phyloP scores from a whole-genome alignment of 768 basidiomycete genomes.

The Gautieria morchelliformis region DNA sequence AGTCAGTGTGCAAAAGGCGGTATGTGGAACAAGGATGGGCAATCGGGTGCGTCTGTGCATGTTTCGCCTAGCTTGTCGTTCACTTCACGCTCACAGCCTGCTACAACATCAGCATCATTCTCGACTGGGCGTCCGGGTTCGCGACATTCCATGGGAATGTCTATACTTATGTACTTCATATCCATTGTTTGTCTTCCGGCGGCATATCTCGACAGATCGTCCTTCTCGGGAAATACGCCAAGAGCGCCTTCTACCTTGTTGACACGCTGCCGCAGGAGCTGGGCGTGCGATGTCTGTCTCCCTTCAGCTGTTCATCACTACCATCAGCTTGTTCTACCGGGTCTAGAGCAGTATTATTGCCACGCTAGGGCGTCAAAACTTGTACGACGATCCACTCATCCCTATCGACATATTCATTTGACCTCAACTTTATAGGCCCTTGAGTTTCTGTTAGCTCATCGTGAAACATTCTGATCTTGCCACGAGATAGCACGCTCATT shows the following conservation, averaged over 20 bases:
- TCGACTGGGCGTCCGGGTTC: constrained; percentile 39
- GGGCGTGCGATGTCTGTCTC: constrained; percentile 58
- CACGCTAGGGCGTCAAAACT: constrained; percentile 66
- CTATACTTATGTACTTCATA: constrained; percentile 5
- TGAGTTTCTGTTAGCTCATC: constrained; percentile 74
- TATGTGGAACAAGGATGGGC: constrained; percentile 52
- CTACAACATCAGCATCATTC: constrained; percentile 47
- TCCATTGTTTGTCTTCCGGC: constrained; percentile 68
- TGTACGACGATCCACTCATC: constrained; percentile 27
- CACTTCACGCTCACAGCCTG: neutral
- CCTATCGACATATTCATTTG: neutral
- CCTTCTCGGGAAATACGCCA: constrained; percentile 74
- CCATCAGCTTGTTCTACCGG: constrained; percentile 83
- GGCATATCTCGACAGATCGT: constrained; percentile 80
- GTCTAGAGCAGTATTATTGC: constrained; percentile 72
- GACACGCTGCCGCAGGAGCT: constrained; percentile 63
- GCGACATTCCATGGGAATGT: neutral
- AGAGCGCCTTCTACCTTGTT: constrained; percentile 75
- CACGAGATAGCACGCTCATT: constrained; percentile 65
- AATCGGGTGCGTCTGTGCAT: constrained; percentile 69
- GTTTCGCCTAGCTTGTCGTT: constrained; percentile 4
- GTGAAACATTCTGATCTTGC: constrained; percentile 70
- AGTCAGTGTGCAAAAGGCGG: constrained; percentile 52
- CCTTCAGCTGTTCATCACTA: constrained; percentile 83
- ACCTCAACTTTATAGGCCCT: constrained; percentile 42